Percentiles rank a stretch among this genome's conserved stretches.
Evolutionary conservation across 2,329 filamentous ascomycete genomes (phyloP).

Genomic region (Apiospora rasikravindrae): DNA sequence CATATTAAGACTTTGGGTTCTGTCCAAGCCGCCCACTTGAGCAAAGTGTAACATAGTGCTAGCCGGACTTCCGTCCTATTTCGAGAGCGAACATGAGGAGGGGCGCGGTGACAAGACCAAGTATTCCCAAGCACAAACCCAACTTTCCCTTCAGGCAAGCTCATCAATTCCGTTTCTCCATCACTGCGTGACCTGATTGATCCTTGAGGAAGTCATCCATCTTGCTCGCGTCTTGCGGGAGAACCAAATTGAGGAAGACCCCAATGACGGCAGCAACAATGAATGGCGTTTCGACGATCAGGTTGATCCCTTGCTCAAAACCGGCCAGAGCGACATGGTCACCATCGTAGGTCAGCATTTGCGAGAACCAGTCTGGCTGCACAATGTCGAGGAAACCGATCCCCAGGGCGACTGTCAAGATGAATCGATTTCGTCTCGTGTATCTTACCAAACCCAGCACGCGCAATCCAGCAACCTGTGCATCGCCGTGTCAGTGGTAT

Average conservation of each 20-base stretch:
- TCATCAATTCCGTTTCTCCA: constrained; percentile 18
- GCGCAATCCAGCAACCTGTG: constrained; percentile 59
- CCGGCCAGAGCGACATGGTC: constrained; percentile 42
- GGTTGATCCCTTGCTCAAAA: constrained; percentile 46
- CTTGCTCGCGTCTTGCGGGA: constrained; percentile 39
- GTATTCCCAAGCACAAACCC: neutral
- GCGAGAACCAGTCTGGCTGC: constrained; percentile 45
- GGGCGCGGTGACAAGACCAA: neutral
- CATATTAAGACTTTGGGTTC: neutral
- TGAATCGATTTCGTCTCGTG: constrained; percentile 69
- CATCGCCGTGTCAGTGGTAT: neutral
- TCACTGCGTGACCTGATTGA: constrained; percentile 25
- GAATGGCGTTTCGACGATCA: constrained; percentile 47
- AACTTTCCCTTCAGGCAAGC: neutral
- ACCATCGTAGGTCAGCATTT: constrained; percentile 44
- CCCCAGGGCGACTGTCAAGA: constrained; percentile 65
- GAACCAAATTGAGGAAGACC: constrained; percentile 48
- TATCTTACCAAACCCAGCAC: constrained; percentile 68
- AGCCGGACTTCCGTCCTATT: constrained; percentile 11
- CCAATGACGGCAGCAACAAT: constrained; percentile 49
- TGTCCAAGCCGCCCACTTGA: constrained; percentile 4
- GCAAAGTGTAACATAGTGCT: neutral
- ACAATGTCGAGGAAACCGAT: constrained; percentile 59
- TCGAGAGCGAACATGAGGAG: neutral
- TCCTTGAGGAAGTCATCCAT: constrained; percentile 33